phyloP scores from a whole-genome alignment of 2,329 filamentous ascomycete genomes.

The Exophiala sideris region DNA sequence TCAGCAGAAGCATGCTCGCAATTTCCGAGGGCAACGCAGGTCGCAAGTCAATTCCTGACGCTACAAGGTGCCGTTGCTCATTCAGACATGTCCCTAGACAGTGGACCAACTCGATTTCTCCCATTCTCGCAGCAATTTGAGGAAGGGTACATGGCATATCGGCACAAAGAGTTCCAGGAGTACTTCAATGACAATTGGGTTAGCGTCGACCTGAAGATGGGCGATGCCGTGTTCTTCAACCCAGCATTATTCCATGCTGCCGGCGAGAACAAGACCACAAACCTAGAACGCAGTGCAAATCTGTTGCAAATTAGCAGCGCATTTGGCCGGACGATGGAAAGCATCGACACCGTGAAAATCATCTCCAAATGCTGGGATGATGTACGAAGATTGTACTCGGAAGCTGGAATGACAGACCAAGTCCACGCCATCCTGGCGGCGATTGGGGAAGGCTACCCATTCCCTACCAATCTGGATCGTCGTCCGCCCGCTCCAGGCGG shows the following conservation, averaged over 20 bases:
- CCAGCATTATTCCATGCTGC: conserved; percentile 63
- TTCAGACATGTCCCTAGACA: conserved; percentile 56
- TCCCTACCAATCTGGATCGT: conserved; percentile 60
- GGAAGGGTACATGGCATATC: conserved; percentile 58
- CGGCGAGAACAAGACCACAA: conserved; percentile 52
- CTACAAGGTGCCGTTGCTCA: conserved; percentile 64
- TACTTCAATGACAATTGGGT: conserved; percentile 56
- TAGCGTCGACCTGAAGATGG: conserved; percentile 50
- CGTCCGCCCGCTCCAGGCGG: conserved; percentile 54
- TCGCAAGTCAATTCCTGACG: conserved; percentile 56
- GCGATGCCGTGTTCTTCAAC: conserved; percentile 63
- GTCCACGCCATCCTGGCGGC: conserved; percentile 50
- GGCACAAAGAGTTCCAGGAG: conserved; percentile 50
- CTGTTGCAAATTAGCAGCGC: conserved; percentile 60
- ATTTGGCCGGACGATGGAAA: conserved; percentile 64
- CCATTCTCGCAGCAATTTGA: conserved; percentile 59
- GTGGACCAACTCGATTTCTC: conserved; percentile 59
- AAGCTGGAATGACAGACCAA: conserved; percentile 52
- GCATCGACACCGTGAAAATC: conserved; percentile 51
- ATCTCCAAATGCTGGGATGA: conserved; percentile 53
- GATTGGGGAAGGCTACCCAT: conserved; percentile 59
- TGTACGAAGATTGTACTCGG: conserved; percentile 36
- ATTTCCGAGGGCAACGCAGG: conserved; percentile 54
- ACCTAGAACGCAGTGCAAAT: conserved; percentile 57
- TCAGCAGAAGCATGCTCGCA: conserved; percentile 44